A percentile compares a stretch with the other conserved stretches of the same genome.
phyloP scores from a whole-genome alignment of 2,329 filamentous ascomycete genomes.

The Calonectria pteridis region DNA sequence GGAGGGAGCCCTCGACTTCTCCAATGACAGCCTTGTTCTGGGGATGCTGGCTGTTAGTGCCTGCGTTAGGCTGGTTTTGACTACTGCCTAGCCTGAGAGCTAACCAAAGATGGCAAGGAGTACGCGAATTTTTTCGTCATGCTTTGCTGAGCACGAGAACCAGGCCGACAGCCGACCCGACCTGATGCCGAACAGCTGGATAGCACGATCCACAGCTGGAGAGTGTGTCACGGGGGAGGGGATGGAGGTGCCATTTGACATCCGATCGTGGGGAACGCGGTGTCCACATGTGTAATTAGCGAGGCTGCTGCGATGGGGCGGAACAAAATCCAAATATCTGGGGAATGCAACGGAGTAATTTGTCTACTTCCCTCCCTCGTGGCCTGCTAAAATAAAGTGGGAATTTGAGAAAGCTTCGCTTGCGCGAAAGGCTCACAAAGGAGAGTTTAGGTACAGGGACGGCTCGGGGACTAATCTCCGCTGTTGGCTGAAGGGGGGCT shows the following conservation, averaged over 20 bases:
- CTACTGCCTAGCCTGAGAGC: not conserved
- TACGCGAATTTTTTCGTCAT: not conserved
- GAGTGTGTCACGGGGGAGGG: not conserved
- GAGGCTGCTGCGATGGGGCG: not conserved
- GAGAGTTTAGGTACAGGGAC: not conserved
- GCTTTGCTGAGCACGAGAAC: not conserved
- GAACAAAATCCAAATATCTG: not conserved
- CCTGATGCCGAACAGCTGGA: not conserved
- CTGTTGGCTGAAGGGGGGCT: not conserved
- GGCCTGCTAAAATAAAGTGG: not conserved
- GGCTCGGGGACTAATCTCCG: not conserved
- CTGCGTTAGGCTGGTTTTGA: not conserved
- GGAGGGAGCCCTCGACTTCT: not conserved
- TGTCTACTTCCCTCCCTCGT: not conserved
- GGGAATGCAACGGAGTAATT: not conserved
- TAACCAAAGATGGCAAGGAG: slow-evolving; percentile 8
- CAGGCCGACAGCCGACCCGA: not conserved
- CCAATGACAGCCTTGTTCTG: not conserved
- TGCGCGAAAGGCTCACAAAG: not conserved
- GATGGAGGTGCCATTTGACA: not conserved
- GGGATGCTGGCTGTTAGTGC: not conserved
- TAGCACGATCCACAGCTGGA: not conserved
- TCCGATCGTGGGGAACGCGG: not conserved
- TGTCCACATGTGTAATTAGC: not conserved
- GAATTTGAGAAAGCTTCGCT: not conserved